Percentiles rank a stretch among this genome's conserved stretches.
These are phyloP conservation scores for Lasiosphaeris hirsuta DNA, from an alignment of 495 filamentous ascomycete genomes.

Conservation along the genomic window DNA sequence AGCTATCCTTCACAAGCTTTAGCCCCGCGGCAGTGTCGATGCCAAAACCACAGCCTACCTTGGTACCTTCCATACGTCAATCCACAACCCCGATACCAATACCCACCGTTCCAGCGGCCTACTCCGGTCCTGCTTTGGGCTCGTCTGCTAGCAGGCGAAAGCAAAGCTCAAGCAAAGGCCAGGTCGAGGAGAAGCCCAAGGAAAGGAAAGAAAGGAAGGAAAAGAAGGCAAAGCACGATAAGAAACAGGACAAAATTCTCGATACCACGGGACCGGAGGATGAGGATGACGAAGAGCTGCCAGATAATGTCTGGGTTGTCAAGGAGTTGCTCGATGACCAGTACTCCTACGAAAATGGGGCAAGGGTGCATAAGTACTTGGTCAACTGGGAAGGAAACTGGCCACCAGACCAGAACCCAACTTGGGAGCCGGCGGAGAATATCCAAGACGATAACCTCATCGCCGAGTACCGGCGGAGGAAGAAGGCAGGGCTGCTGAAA, in stretches of 20 bases:
- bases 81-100: too few species aligned
- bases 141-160: neutral
- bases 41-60: too few species aligned
- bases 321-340: conserved; percentile 36
- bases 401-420: conserved; percentile 44
- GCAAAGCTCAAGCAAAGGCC: neutral
- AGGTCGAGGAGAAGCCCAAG: neutral
- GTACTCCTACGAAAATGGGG: conserved; percentile 17
- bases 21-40: too few species aligned
- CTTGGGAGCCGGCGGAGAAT: conserved; percentile 46
- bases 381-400: conserved; percentile 49
- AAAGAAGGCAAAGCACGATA: neutral
- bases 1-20: too few species aligned
- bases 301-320: conserved; percentile 33
- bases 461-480: conserved; percentile 30
- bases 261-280: neutral
- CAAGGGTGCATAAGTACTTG: conserved; percentile 34
- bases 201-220: neutral
- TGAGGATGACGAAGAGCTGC: neutral
- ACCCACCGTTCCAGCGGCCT: too few species aligned
- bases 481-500: conserved; percentile 19
- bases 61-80: too few species aligned
- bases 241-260: too few species aligned
- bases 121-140: neutral
- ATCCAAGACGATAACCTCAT: conserved; percentile 31